These are phyloP conservation scores for Nitzschia sp. DNA, from an alignment of 108 stramenopile genomes.

Conservation along the genomic window DNA sequence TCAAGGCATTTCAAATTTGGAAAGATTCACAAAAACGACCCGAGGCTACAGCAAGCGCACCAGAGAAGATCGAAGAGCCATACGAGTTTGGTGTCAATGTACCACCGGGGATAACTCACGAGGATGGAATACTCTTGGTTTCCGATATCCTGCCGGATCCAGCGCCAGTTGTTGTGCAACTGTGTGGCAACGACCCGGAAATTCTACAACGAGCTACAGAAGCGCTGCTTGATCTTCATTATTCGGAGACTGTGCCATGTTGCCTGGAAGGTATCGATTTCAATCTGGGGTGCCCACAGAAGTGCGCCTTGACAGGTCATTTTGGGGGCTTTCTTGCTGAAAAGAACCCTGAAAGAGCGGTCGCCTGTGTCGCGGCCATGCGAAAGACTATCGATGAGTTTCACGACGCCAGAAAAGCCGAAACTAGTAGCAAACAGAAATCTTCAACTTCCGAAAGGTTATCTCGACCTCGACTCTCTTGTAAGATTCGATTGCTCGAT, in stretches of 20 bases:
- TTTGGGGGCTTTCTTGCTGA: constrained; percentile 65
- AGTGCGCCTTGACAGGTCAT: constrained; percentile 39
- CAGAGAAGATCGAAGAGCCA: not conserved
- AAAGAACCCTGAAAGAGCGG: constrained; percentile 30
- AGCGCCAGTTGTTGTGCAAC: constrained; percentile 43
- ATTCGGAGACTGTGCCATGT: constrained; percentile 7
- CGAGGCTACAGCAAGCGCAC: not conserved
- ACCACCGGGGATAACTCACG: constrained; percentile 9
- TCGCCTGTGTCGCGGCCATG: constrained; percentile 49
- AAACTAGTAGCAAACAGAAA: not conserved
- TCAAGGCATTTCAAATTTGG: constrained; percentile 24
- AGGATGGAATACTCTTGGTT: constrained; percentile 42
- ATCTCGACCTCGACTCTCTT: constrained; percentile 44
- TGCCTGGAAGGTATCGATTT: constrained; percentile 49
- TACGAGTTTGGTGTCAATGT: not conserved
- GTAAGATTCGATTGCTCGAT: constrained; percentile 51
- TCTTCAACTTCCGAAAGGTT: not conserved
- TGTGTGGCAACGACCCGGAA: constrained; percentile 44
- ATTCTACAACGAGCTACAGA: constrained; percentile 37
- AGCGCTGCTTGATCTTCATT: constrained; percentile 37
- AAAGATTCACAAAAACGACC: not conserved
- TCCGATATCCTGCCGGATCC: constrained; percentile 37
- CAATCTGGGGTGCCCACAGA: constrained; percentile 63
- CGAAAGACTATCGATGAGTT: constrained; percentile 35
- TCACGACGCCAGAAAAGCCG: not conserved